These are phyloP conservation scores for Colletotrichum sidae DNA, from an alignment of 2,329 filamentous ascomycete species.

Conservation along the genomic window DNA sequence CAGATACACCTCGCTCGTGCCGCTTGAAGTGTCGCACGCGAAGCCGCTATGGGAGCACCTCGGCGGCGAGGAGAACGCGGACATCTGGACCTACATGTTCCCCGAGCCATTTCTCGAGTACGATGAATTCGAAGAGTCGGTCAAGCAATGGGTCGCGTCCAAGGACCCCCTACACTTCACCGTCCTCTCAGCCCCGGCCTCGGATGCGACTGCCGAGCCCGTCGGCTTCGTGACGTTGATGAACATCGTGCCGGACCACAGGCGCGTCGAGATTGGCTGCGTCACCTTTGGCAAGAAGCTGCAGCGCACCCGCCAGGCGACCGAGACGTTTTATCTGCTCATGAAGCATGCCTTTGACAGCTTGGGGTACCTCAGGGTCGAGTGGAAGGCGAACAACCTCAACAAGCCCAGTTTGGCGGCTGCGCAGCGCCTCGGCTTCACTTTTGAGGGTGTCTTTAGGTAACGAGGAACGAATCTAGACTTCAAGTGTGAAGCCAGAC, in stretches of 20 bases:
- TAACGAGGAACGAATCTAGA: conserved; percentile 22
- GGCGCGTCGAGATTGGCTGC: conserved; percentile 67
- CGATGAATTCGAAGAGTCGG: conserved; percentile 37
- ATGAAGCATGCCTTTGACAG: conserved; percentile 64
- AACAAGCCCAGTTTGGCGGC: conserved; percentile 66
- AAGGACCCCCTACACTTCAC: conserved; percentile 56
- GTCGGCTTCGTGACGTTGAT: conserved; percentile 59
- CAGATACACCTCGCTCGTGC: conserved; percentile 46
- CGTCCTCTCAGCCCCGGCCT: conserved; percentile 50
- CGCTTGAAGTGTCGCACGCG: conserved; percentile 43
- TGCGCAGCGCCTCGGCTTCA: conserved; percentile 68
- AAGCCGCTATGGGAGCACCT: conserved; percentile 46
- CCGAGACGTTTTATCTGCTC: conserved; percentile 69
- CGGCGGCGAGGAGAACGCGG: conserved; percentile 45
- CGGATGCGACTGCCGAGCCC: conserved; percentile 44
- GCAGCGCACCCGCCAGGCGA: conserved; percentile 66
- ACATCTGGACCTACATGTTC: conserved; percentile 51
- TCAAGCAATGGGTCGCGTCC: conserved; percentile 42
- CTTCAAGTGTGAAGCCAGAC: not conserved
- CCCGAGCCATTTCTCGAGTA: conserved; percentile 40
- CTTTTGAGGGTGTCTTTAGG: conserved; percentile 69
- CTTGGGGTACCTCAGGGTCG: conserved; percentile 66
- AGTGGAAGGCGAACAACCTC: conserved; percentile 73
- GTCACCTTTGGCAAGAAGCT: conserved; percentile 63
- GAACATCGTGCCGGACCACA: conserved; percentile 59